Conservation (phyloP, 805 yeast species). For the Schwanniomyces pseudopolymorphus region DNA sequence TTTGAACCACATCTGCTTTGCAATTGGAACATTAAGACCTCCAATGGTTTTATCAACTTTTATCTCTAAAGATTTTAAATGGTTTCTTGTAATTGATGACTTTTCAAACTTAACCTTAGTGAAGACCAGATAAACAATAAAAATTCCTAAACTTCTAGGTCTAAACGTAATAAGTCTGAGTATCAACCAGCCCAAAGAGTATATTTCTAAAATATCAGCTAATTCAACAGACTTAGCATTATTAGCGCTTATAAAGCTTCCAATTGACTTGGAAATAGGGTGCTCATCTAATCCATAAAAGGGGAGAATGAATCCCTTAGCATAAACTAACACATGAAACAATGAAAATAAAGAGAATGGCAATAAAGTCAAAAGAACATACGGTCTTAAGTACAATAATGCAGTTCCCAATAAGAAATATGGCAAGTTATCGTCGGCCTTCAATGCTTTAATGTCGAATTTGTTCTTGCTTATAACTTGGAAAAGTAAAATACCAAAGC, state of each 20-base stretch:
- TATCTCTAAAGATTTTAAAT: constrained; percentile 68
- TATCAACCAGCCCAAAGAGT: constrained; percentile 44
- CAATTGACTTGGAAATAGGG: constrained; percentile 38
- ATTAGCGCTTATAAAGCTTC: constrained; percentile 32
- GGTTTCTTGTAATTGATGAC: constrained; percentile 68
- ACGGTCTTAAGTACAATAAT: constrained; percentile 52
- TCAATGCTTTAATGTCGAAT: constrained; percentile 18
- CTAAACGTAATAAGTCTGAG: constrained; percentile 60
- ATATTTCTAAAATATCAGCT: constrained; percentile 39
- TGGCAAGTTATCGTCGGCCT: constrained; percentile 65
- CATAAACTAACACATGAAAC: constrained; percentile 78
- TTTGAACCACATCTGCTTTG: constrained; percentile 37
- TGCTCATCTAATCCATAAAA: constrained; percentile 39
- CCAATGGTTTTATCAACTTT: constrained; percentile 32
- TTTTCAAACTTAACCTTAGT: constrained; percentile 77
- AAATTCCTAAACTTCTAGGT: constrained; percentile 59
- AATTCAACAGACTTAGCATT: constrained; percentile 38
- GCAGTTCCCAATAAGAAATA: constrained; percentile 61
- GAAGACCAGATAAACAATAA: constrained; percentile 58
- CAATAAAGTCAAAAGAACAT: constrained; percentile 57
- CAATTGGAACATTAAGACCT: constrained; percentile 26
- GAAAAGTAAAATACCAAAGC: constrained; percentile 74
- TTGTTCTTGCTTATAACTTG: constrained; percentile 46
- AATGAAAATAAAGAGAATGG: constrained; percentile 78
- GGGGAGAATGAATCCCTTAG: constrained; percentile 67